Evolutionary conservation across 441 rosid species (phyloP), one percentile per base, ranked within the genome.

Genomic region (Daphne laureola): DNA sequence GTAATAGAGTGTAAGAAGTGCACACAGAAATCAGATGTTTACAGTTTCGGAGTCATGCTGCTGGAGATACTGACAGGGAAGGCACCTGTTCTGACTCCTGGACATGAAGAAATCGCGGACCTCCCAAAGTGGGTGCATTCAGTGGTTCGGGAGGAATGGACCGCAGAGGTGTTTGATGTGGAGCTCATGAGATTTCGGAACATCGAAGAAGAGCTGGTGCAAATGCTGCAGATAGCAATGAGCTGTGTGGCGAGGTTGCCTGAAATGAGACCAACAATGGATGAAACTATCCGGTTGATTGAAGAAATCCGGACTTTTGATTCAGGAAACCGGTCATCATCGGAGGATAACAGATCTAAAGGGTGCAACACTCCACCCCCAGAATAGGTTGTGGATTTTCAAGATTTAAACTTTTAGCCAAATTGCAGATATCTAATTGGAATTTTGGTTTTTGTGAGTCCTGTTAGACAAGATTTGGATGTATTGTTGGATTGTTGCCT

Each of bases 101-200:
- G 81, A 17, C 74, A 75, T 4, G 90, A 82, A 31, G 90, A 85
- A 17, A 78, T 78, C 57, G 76, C 78, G 16, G 93, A 85, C 57
- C 74, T 85, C 51, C 93, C 87, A 3, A 78, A 76, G 56, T 85
- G 93, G 93, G 93, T 85, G 47, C 89, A 85, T 59, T 85, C 89
- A 0, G 89, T 82, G 26, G 87, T 85, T 46, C 70, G 87, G 51
- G 89, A 85, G 66, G 93, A 85, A 67, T 85, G 93, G 93, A 85
- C 89, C 4, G 81, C 87, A 0, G 93, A 85, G 74, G 93, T 85
- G 57, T 85, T 82, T 38, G 93, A 85, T 12, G 75, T 76, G 35
- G 89, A 82, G 62, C 74, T 85, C 4, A 76, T 80, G 53, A 82
- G 71, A 71, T 82, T 73, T 31, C 67, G 73, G 17, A 78, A 77